These are phyloP conservation scores for Spathaspora girioi DNA, from an alignment of 805 yeast species.

Conservation along the genomic window DNA sequence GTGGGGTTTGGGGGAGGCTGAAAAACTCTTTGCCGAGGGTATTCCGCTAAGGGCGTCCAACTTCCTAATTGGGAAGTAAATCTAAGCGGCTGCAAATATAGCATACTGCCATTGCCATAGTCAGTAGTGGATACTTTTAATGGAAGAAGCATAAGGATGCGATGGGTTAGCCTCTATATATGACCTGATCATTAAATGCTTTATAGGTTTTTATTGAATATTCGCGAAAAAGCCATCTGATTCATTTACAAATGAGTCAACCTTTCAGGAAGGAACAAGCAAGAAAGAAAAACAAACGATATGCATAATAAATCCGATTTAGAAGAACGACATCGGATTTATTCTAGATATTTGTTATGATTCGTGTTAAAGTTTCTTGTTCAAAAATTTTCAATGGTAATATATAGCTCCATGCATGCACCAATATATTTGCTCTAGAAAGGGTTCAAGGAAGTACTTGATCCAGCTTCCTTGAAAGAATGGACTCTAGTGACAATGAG, in stretches of 20 bases:
- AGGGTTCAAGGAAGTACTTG: background rate
- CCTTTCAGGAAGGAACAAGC: background rate
- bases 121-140: too few species aligned
- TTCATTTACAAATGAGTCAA: background rate
- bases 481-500: slow-evolving; percentile 5
- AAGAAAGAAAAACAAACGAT: too few species aligned
- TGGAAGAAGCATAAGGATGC: too few species aligned
- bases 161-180: too few species aligned
- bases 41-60: background rate
- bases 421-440: background rate
- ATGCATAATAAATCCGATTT: background rate
- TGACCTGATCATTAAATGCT: background rate
- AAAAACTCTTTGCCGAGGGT: background rate
- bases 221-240: background rate
- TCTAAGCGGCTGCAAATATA: background rate
- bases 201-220: background rate
- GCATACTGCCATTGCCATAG: too few species aligned
- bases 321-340: background rate
- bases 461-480: background rate
- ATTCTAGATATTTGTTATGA: too few species aligned
- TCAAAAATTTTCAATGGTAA: too few species aligned
- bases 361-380: too few species aligned
- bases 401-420: too few species aligned
- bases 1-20: background rate
- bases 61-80: background rate